These are phyloP conservation scores for Phoma herbarum DNA, from an alignment of 2,329 filamentous ascomycete genomes.

Conservation along the genomic window DNA sequence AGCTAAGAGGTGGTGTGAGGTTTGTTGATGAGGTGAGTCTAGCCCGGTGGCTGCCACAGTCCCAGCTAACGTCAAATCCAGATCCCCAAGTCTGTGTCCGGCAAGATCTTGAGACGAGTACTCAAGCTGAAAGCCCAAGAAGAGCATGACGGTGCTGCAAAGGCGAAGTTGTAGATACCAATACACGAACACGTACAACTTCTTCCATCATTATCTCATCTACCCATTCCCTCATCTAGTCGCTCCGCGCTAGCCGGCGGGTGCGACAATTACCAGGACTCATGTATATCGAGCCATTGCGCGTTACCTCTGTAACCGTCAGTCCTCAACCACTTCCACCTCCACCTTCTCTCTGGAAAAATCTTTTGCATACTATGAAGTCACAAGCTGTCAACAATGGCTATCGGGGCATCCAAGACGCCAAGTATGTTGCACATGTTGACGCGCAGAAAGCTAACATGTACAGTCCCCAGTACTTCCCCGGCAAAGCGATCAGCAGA, in stretches of 20 bases:
- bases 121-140: conserved; percentile 55
- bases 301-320: neutral
- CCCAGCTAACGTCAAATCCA: neutral
- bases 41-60: neutral
- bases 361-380: too few species aligned
- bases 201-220: neutral
- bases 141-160: conserved; percentile 49
- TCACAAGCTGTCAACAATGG: neutral
- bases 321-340: neutral
- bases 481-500: neutral
- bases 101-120: conserved; percentile 58
- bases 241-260: neutral
- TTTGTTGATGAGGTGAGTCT: conserved; percentile 51
- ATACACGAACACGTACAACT: neutral
- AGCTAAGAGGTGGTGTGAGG: conserved; percentile 55
- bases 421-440: neutral
- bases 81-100: conserved; percentile 58
- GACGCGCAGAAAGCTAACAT: neutral
- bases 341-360: neutral
- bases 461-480: neutral
- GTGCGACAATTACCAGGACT: neutral
- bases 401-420: neutral
- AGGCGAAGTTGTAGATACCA: conserved; percentile 54
- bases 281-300: neutral
- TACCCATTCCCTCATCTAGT: too few species aligned